Evolutionary conservation across 1,284 basidiomycete species (phyloP).

Genomic region (Waitea zeae): DNA sequence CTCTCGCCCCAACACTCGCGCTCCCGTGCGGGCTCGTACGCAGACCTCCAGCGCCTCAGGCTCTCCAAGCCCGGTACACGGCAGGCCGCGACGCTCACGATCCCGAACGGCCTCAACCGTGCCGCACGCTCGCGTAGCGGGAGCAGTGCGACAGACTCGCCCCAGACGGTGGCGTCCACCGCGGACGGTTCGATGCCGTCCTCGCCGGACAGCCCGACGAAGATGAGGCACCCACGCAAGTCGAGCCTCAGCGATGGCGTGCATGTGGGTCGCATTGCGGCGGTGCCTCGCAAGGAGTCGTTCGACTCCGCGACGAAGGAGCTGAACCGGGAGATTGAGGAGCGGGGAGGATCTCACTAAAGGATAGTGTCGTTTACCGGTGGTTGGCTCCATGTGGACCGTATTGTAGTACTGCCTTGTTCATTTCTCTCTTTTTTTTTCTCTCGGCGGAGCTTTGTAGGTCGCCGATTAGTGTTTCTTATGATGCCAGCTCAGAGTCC

Average conservation of each 20-base stretch:
- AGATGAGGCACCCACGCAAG: constrained; percentile 31
- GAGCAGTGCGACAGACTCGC: constrained; percentile 1
- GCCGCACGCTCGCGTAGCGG: constrained; percentile 4
- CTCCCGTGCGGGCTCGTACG: constrained; percentile 59
- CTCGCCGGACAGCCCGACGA: constrained; percentile 21
- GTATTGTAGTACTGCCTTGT: too few species aligned
- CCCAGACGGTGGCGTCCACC: constrained; percentile 4
- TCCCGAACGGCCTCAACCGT: constrained; percentile 1
- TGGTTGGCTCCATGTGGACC: too few species aligned
- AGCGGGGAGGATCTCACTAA: too few species aligned
- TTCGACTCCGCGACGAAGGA: constrained; percentile 14
- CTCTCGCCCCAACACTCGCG: constrained; percentile 24
- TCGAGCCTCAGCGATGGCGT: constrained; percentile 46
- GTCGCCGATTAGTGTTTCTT: too few species aligned
- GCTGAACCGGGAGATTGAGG: constrained; percentile 42
- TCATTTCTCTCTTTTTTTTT: too few species aligned
- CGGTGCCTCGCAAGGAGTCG: constrained; percentile 29
- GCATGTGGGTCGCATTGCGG: constrained; percentile 41
- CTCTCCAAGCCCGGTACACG: constrained; percentile 10
- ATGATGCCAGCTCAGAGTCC: too few species aligned
- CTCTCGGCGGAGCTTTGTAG: too few species aligned
- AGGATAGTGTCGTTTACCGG: too few species aligned
- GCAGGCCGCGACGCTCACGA: not conserved
- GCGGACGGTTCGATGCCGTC: constrained; percentile 6
- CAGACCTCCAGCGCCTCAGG: constrained; percentile 57